Percentiles rank a stretch among this genome's conserved stretches.
phyloP scores from a whole-genome alignment of 2,329 filamentous ascomycete genomes.

The Penicillium fuscoglaucum region DNA sequence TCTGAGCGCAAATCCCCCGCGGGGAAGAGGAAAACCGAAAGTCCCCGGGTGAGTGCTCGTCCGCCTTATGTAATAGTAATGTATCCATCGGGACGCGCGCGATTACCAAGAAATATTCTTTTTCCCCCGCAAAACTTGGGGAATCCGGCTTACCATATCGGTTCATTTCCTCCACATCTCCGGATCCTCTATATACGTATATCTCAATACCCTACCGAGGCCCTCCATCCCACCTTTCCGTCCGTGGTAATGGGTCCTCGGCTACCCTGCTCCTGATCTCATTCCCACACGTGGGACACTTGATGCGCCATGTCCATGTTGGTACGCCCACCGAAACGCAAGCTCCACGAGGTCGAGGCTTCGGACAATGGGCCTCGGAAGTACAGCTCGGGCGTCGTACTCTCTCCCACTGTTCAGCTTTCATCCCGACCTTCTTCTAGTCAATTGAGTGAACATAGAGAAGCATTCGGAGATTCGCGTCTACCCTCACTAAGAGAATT shows the following conservation, averaged over 20 bases:
- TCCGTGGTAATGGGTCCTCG: conserved; percentile 16
- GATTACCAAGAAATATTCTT: not conserved
- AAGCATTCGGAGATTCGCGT: conserved; percentile 20
- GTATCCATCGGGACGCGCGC: not conserved
- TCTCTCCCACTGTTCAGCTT: not conserved
- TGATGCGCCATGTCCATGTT: conserved; percentile 32
- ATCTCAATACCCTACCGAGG: not conserved
- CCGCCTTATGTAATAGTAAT: conserved; percentile 8
- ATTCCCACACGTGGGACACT: not conserved
- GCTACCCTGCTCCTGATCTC: not conserved
- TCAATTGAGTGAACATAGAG: conserved; percentile 21
- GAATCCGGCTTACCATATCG: conserved; percentile 8
- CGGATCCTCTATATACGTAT: not conserved
- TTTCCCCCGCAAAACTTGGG: conserved; percentile 2
- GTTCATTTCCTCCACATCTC: conserved; percentile 1
- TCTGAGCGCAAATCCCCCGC: conserved; percentile 14
- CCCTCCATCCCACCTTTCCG: not conserved
- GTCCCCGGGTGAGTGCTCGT: conserved; percentile 18
- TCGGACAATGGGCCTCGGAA: conserved; percentile 25
- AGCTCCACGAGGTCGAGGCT: conserved; percentile 29
- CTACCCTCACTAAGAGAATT: conserved; percentile 25
- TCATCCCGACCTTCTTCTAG: conserved; percentile 12
- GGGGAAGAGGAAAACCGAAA: conserved; percentile 19
- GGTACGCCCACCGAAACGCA: conserved; percentile 35
- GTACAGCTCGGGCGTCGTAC: conserved; percentile 1